A percentile compares a stretch with the other conserved stretches of the same genome.
Evolutionary conservation across 129 eudicot genomes (phyloP).

Genomic region (Oenanthe sinensis): DNA sequence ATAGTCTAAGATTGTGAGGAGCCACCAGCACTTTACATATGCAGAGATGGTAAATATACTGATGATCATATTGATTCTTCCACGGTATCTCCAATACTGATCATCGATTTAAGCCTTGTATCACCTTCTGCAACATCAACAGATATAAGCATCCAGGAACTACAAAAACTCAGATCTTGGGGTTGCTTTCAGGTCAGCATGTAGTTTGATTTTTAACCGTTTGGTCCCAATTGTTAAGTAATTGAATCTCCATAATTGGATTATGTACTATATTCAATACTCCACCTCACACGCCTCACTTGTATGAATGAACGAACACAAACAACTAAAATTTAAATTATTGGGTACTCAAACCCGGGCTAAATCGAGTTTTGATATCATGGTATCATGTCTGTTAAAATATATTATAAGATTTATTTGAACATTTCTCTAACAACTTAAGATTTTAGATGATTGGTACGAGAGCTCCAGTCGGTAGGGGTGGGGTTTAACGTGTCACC

Average conservation of each 20-base stretch:
- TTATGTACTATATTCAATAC: neutral
- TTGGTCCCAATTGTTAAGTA: neutral
- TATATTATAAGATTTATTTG: too few relatives aligned
- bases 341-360: too few relatives aligned
- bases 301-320: too few relatives aligned
- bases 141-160: neutral
- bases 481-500: too few relatives aligned
- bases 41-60: neutral
- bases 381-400: too few relatives aligned
- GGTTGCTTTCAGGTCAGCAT: slow-evolving; percentile 10
- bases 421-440: too few relatives aligned
- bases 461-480: too few relatives aligned
- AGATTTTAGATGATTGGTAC: too few relatives aligned
- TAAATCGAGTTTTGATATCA: too few relatives aligned
- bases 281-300: too few relatives aligned
- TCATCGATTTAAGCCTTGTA: neutral
- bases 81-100: neutral
- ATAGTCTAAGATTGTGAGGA: neutral
- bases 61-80: neutral
- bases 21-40: slow-evolving; percentile 1
- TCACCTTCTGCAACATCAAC: neutral
- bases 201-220: neutral
- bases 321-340: too few relatives aligned
- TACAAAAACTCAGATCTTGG: neutral
- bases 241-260: neutral